Base-by-base conservation (phyloP, 495 filamentous ascomycete genomes). In the Penicillium silybi region DNA sequence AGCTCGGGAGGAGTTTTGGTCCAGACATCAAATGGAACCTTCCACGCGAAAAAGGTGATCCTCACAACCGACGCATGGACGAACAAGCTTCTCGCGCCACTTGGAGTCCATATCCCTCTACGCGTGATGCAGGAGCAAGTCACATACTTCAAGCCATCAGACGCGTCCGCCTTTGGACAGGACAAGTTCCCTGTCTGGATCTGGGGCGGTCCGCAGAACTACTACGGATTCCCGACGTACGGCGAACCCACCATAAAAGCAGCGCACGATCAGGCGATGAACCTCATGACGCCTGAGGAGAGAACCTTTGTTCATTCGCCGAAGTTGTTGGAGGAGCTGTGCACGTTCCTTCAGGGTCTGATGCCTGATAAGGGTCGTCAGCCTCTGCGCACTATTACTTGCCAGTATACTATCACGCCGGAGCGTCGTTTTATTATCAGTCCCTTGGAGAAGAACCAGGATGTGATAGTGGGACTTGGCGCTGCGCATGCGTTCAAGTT, bases 211-310 rank as follows among this genome's bases (percentile, higher is more conserved):
- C 42, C 50, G 7, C 49, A 48, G 6, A 57, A 53, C 20, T 67
- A 54, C 50, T 67, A 67, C 37, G 64, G 64, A 3, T 67, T 67
- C 29, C 64, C 64, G 2, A 52, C 32, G 22, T 65, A 59, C 27
- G 64, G 64, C 29, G 64, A 67, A 50, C 59, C 64, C 10, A 67
- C 64, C n/a, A 65, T 67, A 47, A 67, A 67, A 44, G 64, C 62
- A 7, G 61, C 50, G 8, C 61, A 57, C 13, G 64, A 67, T 48
- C 48, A 44, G 25, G 57, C 61, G 1, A 62, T 62, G 35, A 65
- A 67, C 19, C 55, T 67, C 25, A 67, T 67, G 64, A 50, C 51
- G 9, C 64, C 64, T 3, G 64, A 62, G 19, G 50, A 67, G 41
- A 58, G 64, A 0, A 67, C 64, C 3, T 67, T 58, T 26, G 61